Base-by-base conservation (phyloP, 1,284 basidiomycete genomes). In the Ustilago trichophora region DNA sequence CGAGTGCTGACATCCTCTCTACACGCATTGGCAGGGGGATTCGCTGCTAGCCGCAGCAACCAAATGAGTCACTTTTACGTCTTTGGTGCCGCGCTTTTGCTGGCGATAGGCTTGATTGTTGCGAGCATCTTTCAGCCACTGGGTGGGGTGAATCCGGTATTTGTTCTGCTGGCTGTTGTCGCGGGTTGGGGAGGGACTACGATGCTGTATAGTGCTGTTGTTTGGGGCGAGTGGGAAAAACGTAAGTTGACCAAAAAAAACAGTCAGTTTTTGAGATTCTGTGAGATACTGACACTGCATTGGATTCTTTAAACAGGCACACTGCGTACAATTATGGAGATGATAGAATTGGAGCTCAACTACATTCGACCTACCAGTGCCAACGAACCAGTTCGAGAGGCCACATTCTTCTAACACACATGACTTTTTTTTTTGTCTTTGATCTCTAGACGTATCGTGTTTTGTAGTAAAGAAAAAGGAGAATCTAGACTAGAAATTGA, bases 171-270 rank as follows among this genome's bases (percentile, higher is more conserved):
- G 2, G 56, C 71, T 10, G 52, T 79, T 4, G 64, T 71, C 1
- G 55, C 63, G 1, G 65, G 63, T 0, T 79, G 76, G 75, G 72
- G 56, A 2, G 78, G 75, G 1, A 80, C 77, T 1, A 80, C 78
- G 5, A 66, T 76, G 46, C 55, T 80, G 12, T 80, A 80, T 62
- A 72, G 64, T 38, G 75, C 65, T 7, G 44, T 80, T 10, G 56
- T 80, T 1, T 78, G 77, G 75, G 72, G 72, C 13, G 77, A 80
- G 29, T 80, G 78, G 78, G 73, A 78, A 32, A 77, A 78, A 45
- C 69, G 78, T 73, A 49, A 50, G 73, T 74, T 12, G 6, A 29
- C 27, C 27, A 7, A 29, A 29, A 7, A 29, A n/a, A n/a, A n/a
- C n/a, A n/a, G n/a, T n/a, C n/a, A n/a, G n/a, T n/a, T n/a, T n/a